Evolutionary conservation across 2,329 filamentous ascomycete genomes (phyloP).

Genomic region (Stagonosporopsis chrysanthemi): DNA sequence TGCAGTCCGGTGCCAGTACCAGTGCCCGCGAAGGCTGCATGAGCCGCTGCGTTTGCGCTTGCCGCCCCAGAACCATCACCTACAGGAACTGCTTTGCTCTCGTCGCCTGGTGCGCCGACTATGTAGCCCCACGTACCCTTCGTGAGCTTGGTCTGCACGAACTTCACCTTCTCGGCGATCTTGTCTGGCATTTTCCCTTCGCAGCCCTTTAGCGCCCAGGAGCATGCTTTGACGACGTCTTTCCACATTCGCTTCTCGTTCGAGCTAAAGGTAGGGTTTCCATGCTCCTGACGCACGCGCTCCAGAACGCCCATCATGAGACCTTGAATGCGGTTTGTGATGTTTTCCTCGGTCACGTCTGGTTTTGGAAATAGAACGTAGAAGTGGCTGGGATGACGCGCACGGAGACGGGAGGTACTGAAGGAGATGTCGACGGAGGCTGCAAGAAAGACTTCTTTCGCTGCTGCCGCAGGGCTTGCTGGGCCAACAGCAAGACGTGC

Average conservation of each 20-base stretch:
- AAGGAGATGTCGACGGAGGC: conserved; percentile 35
- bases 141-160: conserved; percentile 33
- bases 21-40: conserved; percentile 1
- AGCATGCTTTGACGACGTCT: conserved; percentile 32
- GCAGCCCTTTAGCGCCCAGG: conserved; percentile 35
- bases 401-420: conserved; percentile 22
- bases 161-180: conserved; percentile 36
- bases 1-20: neutral
- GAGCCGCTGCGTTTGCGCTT: conserved; percentile 16
- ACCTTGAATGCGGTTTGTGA: conserved; percentile 37
- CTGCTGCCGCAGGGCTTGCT: conserved; percentile 8
- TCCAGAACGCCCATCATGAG: conserved; percentile 44
- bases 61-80: conserved; percentile 8
- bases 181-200: conserved; percentile 38
- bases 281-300: conserved; percentile 33
- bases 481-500: conserved; percentile 40
- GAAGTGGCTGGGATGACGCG: conserved; percentile 24
- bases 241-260: conserved; percentile 35
- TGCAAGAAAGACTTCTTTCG: conserved; percentile 26
- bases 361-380: conserved; percentile 32
- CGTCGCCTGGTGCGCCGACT: conserved; percentile 10
- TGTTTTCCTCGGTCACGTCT: conserved; percentile 18
- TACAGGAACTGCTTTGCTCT: neutral
- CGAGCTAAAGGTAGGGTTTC: conserved; percentile 24
- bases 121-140: conserved; percentile 35